Evolutionary conservation across 1,284 basidiomycete genomes (phyloP).

Genomic region (Mycena citricolor): DNA sequence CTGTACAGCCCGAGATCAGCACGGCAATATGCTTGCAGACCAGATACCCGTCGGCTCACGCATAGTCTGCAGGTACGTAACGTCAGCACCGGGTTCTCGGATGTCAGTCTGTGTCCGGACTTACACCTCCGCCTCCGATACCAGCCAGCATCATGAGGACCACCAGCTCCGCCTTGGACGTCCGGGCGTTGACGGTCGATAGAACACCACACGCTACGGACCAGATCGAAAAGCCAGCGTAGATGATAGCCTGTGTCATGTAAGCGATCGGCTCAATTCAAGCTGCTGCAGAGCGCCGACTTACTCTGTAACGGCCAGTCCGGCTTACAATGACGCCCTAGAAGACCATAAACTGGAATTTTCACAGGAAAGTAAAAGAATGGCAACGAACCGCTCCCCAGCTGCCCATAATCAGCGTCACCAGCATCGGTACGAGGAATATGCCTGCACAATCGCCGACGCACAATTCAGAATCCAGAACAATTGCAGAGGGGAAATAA

Average conservation of each 20-base stretch:
- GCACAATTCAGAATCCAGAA: conserved; percentile 28
- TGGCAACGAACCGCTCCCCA: conserved; percentile 48
- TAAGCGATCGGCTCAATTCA: neutral
- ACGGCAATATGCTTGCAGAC: neutral
- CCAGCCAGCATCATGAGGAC: conserved; percentile 71
- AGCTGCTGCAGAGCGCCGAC: conserved; percentile 14
- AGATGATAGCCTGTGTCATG: conserved; percentile 50
- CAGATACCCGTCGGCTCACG: conserved; percentile 26
- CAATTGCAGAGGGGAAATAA: neutral
- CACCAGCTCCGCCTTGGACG: conserved; percentile 54
- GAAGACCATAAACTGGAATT: neutral
- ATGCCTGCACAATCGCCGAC: too few species aligned
- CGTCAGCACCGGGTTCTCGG: conserved; percentile 4
- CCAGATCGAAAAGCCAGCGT: conserved; percentile 70
- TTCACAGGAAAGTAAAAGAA: conserved; percentile 1
- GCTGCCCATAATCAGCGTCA: conserved; percentile 60
- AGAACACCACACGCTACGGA: conserved; percentile 68
- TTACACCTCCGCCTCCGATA: conserved; percentile 56
- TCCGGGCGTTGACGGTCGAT: conserved; percentile 54
- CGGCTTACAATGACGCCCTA: conserved; percentile 63
- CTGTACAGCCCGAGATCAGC: conserved; percentile 1
- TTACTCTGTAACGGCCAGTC: conserved; percentile 65
- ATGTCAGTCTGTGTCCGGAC: conserved; percentile 1
- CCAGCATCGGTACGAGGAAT: conserved; percentile 63
- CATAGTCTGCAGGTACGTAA: conserved; percentile 45